Base-by-base conservation (phyloP, 371 early-diverging fungal species). In the Phascolomyces articulosus region DNA sequence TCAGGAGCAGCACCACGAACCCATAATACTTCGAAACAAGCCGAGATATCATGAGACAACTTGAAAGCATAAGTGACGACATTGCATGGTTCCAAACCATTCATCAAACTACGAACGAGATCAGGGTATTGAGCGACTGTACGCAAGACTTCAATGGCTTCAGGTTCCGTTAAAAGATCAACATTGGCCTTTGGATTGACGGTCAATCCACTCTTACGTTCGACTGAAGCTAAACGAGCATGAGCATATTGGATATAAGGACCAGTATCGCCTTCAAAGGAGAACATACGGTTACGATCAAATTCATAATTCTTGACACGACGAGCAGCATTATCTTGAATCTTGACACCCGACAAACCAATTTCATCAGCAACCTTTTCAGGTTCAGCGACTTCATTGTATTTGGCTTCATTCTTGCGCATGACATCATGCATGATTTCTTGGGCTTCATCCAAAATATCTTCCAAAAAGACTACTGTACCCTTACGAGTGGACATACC, bases 401-500 rank as follows among this genome's bases (percentile, higher is more conserved):
- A 92, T 77, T 95, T 97, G 57, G 66, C 81, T 69, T 91, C 91
- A 75, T 96, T 97, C 79, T 89, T 85, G 68, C 88, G 87, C 96
- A 99, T 99, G 7, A 93, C 93, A 11, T 88, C 91, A 76, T 95
- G 93, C 94, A 99, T 98, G 27, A 89, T 90, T 26, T 95, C 93
- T 73, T 94, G 88, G 62, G 97, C 91, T 59, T 91, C 88, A 58
- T 94, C 88, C 40, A 99, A 87, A 69, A 99, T 97, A 65, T 99
- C 99, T 66, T 98, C 96, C 67, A 99, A 85, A 87, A 99, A 99
- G 20, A 99, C 96, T 20, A 94, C 99, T 15, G 91, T 96, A 60
- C 99, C 99, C 79, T 93, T 96, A 70, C 99, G 94, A 28, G 99
- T 99, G 57, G 93, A 94, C 99, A 99, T 99, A 77, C 96, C 95